phyloP scores from a whole-genome alignment of 2,329 filamentous ascomycete species.

The Hirsutella rhossiliensis region DNA sequence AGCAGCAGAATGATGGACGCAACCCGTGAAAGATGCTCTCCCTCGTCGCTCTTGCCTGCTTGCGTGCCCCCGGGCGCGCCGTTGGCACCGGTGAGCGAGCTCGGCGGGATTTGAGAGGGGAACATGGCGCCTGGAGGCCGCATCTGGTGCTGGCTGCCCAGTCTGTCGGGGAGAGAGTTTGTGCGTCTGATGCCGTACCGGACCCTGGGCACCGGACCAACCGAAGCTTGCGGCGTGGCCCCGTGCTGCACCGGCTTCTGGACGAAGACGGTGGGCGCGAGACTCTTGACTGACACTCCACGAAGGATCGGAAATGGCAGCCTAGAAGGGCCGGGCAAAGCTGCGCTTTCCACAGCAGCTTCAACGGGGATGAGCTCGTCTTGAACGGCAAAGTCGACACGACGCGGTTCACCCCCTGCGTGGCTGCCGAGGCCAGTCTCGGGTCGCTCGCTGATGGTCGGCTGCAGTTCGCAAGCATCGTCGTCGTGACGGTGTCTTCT shows the following conservation, averaged over 20 bases:
- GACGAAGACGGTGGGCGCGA: conserved; percentile 61
- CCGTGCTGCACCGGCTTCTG: conserved; percentile 23
- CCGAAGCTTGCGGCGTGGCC: conserved; percentile 13
- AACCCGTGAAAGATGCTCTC: conserved; percentile 37
- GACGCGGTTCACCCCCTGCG: conserved; percentile 32
- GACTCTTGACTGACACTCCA: conserved; percentile 51
- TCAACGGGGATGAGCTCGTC: conserved; percentile 9
- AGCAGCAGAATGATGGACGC: conserved; percentile 51
- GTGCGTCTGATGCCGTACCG: conserved; percentile 58
- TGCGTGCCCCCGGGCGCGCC: conserved; percentile 8
- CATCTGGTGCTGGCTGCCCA: conserved; percentile 29
- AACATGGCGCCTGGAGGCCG: conserved; percentile 39
- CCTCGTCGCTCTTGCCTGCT: conserved; percentile 23
- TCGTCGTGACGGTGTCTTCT: conserved; percentile 16
- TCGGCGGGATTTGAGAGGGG: conserved; percentile 31
- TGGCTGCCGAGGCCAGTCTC: conserved; percentile 7
- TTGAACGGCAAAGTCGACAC: conserved; percentile 44
- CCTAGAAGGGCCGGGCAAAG: conserved; percentile 9
- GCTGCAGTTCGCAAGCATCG: conserved; percentile 12
- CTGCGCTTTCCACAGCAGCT: conserved; percentile 14
- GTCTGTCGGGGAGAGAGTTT: conserved; percentile 60
- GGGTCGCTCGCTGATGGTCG: conserved; percentile 19
- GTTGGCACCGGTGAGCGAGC: conserved; percentile 18
- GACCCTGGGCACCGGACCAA: conserved; percentile 41
- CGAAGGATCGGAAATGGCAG: conserved; percentile 44